Conservation (phyloP, 2,329 filamentous ascomycete species). For the Ophiostoma ulmi region DNA sequence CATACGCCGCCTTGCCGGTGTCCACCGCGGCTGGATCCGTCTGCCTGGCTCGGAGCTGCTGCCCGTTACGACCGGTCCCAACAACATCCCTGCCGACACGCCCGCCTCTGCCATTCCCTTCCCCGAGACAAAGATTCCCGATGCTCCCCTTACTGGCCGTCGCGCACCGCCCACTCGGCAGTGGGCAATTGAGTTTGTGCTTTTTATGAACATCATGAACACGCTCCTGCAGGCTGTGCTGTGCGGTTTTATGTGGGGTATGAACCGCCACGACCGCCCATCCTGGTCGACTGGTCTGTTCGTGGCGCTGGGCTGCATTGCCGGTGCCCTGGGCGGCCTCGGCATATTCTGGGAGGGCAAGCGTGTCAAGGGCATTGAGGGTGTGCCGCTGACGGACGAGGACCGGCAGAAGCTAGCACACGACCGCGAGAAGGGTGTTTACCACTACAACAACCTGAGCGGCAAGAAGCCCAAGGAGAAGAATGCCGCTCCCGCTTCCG, state of each 20-base stretch:
- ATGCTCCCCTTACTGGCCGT: conserved; percentile 64
- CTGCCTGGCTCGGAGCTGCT: conserved; percentile 61
- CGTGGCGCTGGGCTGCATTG: conserved; percentile 66
- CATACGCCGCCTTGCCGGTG: conserved; percentile 64
- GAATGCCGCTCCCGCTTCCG: conserved; percentile 32
- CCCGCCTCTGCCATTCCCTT: conserved; percentile 52
- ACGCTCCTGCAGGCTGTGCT: conserved; percentile 71
- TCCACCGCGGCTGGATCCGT: conserved; percentile 72
- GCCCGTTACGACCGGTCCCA: conserved; percentile 48
- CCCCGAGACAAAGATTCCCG: conserved; percentile 58
- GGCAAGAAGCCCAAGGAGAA: conserved; percentile 47
- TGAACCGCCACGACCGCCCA: conserved; percentile 68
- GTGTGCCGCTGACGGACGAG: conserved; percentile 56
- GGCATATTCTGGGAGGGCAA: conserved; percentile 69
- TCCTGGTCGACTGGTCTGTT: conserved; percentile 76
- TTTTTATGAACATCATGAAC: conserved; percentile 75
- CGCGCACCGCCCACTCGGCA: conserved; percentile 60
- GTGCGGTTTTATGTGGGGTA: conserved; percentile 76
- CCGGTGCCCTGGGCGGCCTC: conserved; percentile 62
- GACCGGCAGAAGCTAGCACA: conserved; percentile 47
- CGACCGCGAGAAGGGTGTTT: conserved; percentile 52
- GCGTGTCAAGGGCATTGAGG: conserved; percentile 65
- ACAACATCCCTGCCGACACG: conserved; percentile 41
- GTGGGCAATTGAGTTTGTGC: conserved; percentile 75
- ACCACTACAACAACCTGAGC: conserved; percentile 54